phyloP scores from a whole-genome alignment of 2,329 filamentous ascomycete species.

The Penicillium sp. region DNA sequence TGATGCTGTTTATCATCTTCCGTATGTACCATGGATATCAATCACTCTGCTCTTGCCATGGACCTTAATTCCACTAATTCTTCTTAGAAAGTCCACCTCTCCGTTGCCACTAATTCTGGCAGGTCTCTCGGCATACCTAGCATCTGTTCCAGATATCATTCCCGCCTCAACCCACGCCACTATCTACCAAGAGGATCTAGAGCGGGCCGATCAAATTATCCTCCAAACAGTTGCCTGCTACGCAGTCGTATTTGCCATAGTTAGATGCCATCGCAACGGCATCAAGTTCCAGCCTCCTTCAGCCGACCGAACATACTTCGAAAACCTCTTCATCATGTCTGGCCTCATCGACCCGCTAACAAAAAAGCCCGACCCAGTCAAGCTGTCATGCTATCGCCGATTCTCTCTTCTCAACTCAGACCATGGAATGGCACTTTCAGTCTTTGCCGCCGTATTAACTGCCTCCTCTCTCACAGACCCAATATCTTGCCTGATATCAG shows the following conservation, averaged over 20 bases:
- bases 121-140: constrained; percentile 35
- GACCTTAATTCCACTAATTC: no score
- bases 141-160: constrained; percentile 24
- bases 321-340: constrained; percentile 61
- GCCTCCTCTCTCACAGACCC: constrained; percentile 62
- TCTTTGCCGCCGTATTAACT: constrained; percentile 60
- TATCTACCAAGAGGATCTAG: constrained; percentile 29
- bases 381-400: constrained; percentile 55
- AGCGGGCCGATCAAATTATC: constrained; percentile 27
- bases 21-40: constrained; percentile 24
- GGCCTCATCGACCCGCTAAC: constrained; percentile 55
- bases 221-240: constrained; percentile 30
- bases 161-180: constrained; percentile 23
- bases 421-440: constrained; percentile 64
- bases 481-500: constrained; percentile 56
- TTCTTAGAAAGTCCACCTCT: constrained; percentile 21
- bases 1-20: constrained; percentile 26
- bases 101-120: constrained; percentile 33
- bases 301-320: constrained; percentile 55
- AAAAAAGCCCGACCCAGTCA: constrained; percentile 51
- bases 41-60: no score
- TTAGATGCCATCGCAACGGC: constrained; percentile 31
- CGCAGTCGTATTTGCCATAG: constrained; percentile 30
- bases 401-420: constrained; percentile 63
- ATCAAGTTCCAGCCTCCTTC: constrained; percentile 23